Evolutionary conservation across 495 filamentous ascomycete genomes (phyloP).

Genomic region (Neurospora sp.): DNA sequence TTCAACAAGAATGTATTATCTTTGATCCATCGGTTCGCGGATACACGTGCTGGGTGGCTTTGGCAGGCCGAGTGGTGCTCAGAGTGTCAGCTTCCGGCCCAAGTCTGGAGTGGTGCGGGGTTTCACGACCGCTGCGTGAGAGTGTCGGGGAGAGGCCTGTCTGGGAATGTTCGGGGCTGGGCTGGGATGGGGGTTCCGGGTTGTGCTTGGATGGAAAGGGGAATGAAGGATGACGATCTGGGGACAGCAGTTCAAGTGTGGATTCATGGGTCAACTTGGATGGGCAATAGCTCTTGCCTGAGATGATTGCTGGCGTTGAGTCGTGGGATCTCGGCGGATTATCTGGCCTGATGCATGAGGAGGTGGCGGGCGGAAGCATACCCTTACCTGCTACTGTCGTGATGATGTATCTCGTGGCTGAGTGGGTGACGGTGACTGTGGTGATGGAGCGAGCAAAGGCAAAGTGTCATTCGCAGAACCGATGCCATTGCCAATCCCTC

Average conservation of each 20-base stretch:
- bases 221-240: neutral
- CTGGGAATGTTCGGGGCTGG: neutral
- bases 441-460: neutral
- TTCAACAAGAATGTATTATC: constrained; percentile 7
- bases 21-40: neutral
- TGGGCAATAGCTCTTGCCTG: neutral
- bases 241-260: neutral
- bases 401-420: neutral
- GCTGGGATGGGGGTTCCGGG: neutral
- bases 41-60: neutral
- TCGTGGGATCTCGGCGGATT: neutral
- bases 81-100: neutral
- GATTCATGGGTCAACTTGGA: neutral
- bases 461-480: neutral
- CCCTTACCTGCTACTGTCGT: neutral
- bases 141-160: neutral
- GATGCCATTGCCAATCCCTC: neutral
- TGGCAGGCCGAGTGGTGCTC: neutral
- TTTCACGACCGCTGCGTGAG: neutral
- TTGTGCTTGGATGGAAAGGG: neutral
- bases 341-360: neutral
- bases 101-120: neutral
- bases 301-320: neutral
- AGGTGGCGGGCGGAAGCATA: neutral
- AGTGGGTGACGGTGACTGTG: neutral